Conservation (phyloP, 148 eudicot genomes). For the Salicornia ramosissima region DNA sequence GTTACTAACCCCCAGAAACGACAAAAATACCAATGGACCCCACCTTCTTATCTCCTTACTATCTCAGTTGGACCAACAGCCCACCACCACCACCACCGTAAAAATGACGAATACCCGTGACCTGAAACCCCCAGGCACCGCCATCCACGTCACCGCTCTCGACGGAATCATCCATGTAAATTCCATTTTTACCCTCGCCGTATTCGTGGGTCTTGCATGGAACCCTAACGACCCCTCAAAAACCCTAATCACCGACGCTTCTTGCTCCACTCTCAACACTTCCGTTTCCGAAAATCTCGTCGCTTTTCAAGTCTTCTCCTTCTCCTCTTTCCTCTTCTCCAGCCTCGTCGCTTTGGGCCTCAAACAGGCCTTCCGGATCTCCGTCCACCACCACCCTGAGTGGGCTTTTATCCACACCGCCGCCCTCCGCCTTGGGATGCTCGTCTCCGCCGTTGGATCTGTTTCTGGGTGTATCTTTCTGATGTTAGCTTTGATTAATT, state of each 20-base stretch:
- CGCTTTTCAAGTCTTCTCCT: conserved; percentile 73
- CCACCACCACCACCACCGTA: not conserved
- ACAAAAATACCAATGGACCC: too few species aligned
- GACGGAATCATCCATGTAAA: conserved; percentile 72
- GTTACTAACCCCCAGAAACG: too few species aligned
- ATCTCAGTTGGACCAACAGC: too few species aligned
- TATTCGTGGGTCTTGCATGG: conserved; percentile 70
- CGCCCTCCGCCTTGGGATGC: conserved; percentile 59
- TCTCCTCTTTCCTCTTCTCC: conserved; percentile 73
- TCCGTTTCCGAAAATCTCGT: conserved; percentile 42
- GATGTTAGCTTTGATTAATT: conserved; percentile 69
- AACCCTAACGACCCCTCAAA: conserved; percentile 54
- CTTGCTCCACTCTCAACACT: conserved; percentile 13
- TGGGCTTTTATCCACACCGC: conserved; percentile 41
- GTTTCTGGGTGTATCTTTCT: conserved; percentile 58
- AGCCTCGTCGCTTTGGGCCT: conserved; percentile 63
- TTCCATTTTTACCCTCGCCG: conserved; percentile 75
- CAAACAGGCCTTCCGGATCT: conserved; percentile 63
- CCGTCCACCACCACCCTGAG: conserved; percentile 28
- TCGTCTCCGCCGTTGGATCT: conserved; percentile 72
- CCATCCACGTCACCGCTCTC: conserved; percentile 59
- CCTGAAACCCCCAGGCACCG: conserved; percentile 38
- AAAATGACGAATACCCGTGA: conserved; percentile 14
- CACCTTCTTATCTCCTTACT: too few species aligned
- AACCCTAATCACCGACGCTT: conserved; percentile 34